Conservation (phyloP, 805 yeast genomes). For the Grigorovia jiainica region DNA sequence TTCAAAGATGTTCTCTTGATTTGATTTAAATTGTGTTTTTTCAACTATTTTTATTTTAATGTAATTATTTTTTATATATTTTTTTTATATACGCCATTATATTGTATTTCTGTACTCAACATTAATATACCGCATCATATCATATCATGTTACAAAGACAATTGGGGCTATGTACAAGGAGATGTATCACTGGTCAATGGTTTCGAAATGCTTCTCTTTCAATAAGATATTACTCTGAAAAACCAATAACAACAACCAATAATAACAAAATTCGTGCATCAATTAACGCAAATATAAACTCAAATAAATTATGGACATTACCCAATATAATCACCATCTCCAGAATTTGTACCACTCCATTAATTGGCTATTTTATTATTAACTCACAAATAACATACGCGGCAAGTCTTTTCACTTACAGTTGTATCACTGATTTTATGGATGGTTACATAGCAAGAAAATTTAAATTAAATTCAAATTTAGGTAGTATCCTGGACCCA, state of each 20-base stretch:
- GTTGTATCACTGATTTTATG: constrained; percentile 81
- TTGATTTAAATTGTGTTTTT: too few species aligned
- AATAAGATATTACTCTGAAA: too few species aligned
- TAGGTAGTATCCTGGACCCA: constrained; percentile 91
- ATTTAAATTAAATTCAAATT: constrained; percentile 64
- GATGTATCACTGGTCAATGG: too few species aligned
- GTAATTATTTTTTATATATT: too few species aligned
- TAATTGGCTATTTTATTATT: constrained; percentile 70
- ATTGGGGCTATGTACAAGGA: too few species aligned
- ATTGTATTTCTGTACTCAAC: too few species aligned
- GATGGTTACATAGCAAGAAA: constrained; percentile 89
- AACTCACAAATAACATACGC: constrained; percentile 57
- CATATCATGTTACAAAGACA: too few species aligned
- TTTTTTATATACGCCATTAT: too few species aligned
- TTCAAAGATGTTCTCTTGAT: constrained; percentile 49
- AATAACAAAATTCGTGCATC: background rate
- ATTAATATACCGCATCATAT: too few species aligned
- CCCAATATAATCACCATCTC: constrained; percentile 83
- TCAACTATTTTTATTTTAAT: too few species aligned
- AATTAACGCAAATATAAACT: background rate
- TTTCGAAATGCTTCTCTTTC: too few species aligned
- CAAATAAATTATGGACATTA: constrained; percentile 21
- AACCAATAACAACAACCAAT: background rate
- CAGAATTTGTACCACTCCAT: constrained; percentile 73
- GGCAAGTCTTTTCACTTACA: constrained; percentile 63